Conservation (phyloP, 441 rosid genomes). For the Eruca vesicaria region DNA sequence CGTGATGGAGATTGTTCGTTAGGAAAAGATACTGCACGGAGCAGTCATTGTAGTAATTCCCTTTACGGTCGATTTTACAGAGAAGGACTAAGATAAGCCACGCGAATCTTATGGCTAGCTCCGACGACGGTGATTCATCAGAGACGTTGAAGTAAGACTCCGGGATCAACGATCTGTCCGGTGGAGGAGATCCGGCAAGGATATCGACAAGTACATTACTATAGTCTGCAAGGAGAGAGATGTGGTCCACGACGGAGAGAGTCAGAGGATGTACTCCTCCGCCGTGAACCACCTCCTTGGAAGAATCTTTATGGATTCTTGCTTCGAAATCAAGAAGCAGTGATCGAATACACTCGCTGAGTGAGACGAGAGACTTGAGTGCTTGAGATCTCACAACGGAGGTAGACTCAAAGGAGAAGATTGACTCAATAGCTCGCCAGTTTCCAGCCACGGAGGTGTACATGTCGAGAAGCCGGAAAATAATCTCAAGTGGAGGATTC, state of each 20-base stretch:
- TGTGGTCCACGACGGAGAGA: constrained; percentile 44
- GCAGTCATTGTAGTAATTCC: constrained; percentile 58
- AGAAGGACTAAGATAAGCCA: constrained; percentile 68
- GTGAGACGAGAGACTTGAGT: constrained; percentile 50
- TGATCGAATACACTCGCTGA: constrained; percentile 46
- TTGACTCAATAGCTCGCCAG: constrained; percentile 68
- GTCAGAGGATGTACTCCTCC: constrained; percentile 69
- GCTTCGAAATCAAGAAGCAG: constrained; percentile 53
- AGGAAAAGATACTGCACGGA: constrained; percentile 66
- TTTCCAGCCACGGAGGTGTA: constrained; percentile 52
- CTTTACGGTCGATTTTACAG: constrained; percentile 74
- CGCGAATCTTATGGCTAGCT: constrained; percentile 43
- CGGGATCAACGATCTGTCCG: constrained; percentile 41
- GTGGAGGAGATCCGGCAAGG: constrained; percentile 54
- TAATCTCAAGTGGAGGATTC: constrained; percentile 44
- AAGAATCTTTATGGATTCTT: constrained; percentile 55
- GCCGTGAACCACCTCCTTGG: constrained; percentile 45
- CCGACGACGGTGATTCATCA: constrained; percentile 38
- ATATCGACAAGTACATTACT: constrained; percentile 60
- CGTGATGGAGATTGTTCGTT: constrained; percentile 71
- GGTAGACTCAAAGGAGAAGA: constrained; percentile 58
- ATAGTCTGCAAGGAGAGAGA: constrained; percentile 68
- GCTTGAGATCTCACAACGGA: constrained; percentile 53
- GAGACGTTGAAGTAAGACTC: constrained; percentile 45
- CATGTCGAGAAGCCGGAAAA: constrained; percentile 67